phyloP scores from a whole-genome alignment of 192 early-diverging fungal species.

The Spizellomyces punctatus region DNA sequence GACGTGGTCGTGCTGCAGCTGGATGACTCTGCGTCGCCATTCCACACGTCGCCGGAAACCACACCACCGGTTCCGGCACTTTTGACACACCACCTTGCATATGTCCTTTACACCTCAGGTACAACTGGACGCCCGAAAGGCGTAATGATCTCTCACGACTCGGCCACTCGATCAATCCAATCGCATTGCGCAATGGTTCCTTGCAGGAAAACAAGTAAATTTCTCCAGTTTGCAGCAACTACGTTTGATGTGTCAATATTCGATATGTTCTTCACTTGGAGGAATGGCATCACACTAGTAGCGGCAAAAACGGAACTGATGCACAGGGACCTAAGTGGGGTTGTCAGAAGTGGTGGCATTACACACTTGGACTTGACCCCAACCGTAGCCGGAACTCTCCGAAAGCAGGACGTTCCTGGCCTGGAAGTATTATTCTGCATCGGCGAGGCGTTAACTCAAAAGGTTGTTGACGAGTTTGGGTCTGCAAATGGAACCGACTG shows the following conservation, averaged over 20 bases:
- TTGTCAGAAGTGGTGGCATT: background rate
- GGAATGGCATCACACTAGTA: background rate
- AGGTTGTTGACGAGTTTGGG: constrained; percentile 5
- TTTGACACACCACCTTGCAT: constrained; percentile 32
- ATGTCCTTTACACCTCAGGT: constrained; percentile 46
- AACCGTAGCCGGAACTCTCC: constrained; percentile 9
- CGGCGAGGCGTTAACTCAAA: constrained; percentile 16
- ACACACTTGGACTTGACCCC: constrained; percentile 14
- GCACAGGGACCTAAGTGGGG: constrained; percentile 3
- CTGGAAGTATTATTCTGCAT: constrained; percentile 7
- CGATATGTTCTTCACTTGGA: constrained; percentile 20
- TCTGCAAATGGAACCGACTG: background rate
- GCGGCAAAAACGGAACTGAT: background rate
- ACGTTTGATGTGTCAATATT: constrained; percentile 19
- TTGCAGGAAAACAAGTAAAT: background rate
- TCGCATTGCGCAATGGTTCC: constrained; percentile 19
- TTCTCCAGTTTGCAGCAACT: constrained; percentile 22
- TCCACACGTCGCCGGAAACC: background rate
- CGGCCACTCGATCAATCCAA: constrained; percentile 24
- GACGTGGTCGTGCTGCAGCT: background rate
- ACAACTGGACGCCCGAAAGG: constrained; percentile 50
- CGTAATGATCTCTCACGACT: constrained; percentile 26
- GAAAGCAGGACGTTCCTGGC: background rate
- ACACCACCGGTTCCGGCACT: background rate
- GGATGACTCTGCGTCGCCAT: background rate